These are phyloP conservation scores for Zymoseptoria tritici DNA, from an alignment of 2,329 filamentous ascomycete genomes.

Conservation along the genomic window DNA sequence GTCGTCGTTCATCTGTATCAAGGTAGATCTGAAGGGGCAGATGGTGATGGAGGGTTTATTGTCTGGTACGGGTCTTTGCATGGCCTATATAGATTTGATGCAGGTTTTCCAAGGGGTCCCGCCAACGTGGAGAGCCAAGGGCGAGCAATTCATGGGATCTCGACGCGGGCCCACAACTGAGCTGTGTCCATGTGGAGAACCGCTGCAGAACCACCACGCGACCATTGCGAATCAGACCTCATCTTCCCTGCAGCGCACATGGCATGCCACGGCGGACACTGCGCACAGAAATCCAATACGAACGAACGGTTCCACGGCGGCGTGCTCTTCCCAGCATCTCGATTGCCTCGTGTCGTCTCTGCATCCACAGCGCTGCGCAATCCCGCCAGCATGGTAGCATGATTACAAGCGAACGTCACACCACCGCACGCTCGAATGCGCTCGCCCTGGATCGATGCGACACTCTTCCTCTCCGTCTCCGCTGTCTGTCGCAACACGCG, in stretches of 20 bases:
- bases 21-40: background rate
- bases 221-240: background rate
- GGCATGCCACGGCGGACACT: background rate
- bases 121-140: background rate
- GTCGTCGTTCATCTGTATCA: background rate
- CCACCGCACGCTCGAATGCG: conserved; percentile 8
- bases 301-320: background rate
- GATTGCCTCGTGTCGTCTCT: background rate
- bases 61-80: background rate
- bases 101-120: background rate
- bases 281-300: background rate
- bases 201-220: background rate
- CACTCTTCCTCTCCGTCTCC: background rate
- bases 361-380: background rate
- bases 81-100: background rate
- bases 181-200: background rate
- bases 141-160: background rate
- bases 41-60: background rate
- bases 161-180: background rate
- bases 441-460: conserved; percentile 22
- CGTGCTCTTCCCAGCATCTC: background rate
- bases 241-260: background rate
- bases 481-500: background rate
- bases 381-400: conserved; percentile 8
- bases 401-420: conserved; percentile 24